A percentile compares a stretch with the other conserved stretches of the same genome.
Conservation (phyloP, 2,329 filamentous ascomycete species). For the Arthrinium phaeospermum region DNA sequence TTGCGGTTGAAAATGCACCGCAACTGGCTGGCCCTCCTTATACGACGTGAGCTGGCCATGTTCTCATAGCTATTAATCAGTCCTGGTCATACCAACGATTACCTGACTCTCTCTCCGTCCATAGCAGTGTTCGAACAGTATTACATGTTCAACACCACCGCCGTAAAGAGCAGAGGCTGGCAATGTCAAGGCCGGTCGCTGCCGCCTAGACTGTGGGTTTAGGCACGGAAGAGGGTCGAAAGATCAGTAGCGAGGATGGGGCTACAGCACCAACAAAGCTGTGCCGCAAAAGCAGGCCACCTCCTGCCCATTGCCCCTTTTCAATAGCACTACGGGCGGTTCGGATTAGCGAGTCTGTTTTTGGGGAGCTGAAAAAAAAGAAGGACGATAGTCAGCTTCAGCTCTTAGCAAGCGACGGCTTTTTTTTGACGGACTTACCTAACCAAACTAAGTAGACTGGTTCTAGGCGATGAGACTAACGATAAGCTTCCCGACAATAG, state of each 20-base stretch:
- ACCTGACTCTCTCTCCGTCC: background rate
- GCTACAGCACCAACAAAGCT: background rate
- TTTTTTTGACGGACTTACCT: background rate
- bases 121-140: background rate
- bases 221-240: background rate
- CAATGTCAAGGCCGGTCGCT: background rate
- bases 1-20: background rate
- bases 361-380: background rate
- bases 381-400: background rate
- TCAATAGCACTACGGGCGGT: background rate
- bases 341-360: background rate
- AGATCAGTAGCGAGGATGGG: too few relatives aligned
- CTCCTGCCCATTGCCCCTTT: background rate
- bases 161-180: background rate
- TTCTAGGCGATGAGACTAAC: background rate
- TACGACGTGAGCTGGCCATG: background rate
- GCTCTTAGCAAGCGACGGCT: background rate
- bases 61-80: background rate
- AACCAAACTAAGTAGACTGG: background rate
- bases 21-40: background rate
- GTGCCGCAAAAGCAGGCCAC: background rate
- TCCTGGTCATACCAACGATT: background rate
- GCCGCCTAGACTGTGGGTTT: background rate
- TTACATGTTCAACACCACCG: background rate
- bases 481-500: slow-evolving; percentile 4